Evolutionary conservation across 1,284 basidiomycete species (phyloP), one percentile per base, ranked within the genome.

Genomic region (Grifola frondosa): DNA sequence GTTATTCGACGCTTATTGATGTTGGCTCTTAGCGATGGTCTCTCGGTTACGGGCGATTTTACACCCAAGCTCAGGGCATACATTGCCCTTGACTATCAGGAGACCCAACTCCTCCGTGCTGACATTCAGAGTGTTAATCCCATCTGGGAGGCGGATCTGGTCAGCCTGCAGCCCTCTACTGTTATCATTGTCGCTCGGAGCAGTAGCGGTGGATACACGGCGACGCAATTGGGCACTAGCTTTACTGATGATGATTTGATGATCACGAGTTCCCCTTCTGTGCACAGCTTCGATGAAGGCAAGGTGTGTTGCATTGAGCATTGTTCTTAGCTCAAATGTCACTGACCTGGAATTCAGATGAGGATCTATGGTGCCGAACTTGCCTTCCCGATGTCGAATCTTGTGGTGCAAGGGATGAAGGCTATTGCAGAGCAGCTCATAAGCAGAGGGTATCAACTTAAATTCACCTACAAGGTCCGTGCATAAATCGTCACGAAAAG

Each of bases 31-130:
- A 48, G 47, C 5, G 16, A 36, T 23, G 38, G 41, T 4, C 17
- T 38, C 4, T 20, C 30, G 6, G 41, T 48, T 24, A 28, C 25
- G 3, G 46, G 10, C 3, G 15, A 43, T 10, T 43, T 48, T 34
- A 40, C 29, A n/a, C 46, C 46, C 26, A 25, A 40, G 7, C 37
- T 48, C 12, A 38, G 41, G 7, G 46, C 41, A 11, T 48, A 48
- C 29, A 17, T 40, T 13, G 33, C 32, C n/a, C 32, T 39, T 15
- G 19, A 36, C 30, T 48, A 38, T 23, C 20, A 43, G 23, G 13
- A 34, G 24, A 40, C n/a, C 10, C 25, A 43, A 29, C 17, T 40
- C 20, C 16, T 43, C 11, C 28, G 21, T 2, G 30, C 13, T 5
- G 41, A 33, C 12, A 24, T 43, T 3, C 15, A n/a, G 15, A 26